phyloP scores from a whole-genome alignment of 164 flowering plant genomes.

The Liriodendron chinense region DNA sequence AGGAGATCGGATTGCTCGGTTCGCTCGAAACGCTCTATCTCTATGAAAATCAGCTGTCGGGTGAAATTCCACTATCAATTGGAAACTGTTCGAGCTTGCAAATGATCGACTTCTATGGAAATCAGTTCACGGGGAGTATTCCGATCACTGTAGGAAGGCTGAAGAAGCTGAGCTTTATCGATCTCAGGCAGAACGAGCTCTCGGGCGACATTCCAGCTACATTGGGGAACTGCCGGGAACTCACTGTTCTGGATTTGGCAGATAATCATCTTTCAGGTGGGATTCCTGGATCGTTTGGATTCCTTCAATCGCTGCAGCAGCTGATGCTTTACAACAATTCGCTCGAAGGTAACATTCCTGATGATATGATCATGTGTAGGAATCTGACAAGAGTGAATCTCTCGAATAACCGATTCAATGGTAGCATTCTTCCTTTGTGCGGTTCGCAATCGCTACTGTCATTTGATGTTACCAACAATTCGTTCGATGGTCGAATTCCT shows the following conservation, averaged over 20 bases:
- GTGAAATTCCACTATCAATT: slow-evolving; percentile 78
- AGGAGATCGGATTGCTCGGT: slow-evolving; percentile 65
- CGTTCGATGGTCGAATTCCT: slow-evolving; percentile 65
- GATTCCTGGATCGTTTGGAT: slow-evolving; percentile 62
- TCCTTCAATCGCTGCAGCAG: slow-evolving; percentile 48
- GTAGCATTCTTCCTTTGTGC: slow-evolving; percentile 70
- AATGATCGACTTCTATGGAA: slow-evolving; percentile 79
- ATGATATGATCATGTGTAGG: slow-evolving; percentile 33
- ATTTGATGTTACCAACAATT: slow-evolving; percentile 79
- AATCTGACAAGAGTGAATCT: slow-evolving; percentile 84
- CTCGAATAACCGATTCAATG: slow-evolving; percentile 73
- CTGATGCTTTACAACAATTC: slow-evolving; percentile 95
- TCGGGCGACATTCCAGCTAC: slow-evolving; percentile 70
- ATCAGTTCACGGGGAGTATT: slow-evolving; percentile 63
- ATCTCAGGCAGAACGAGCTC: slow-evolving; percentile 78
- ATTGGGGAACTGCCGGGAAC: slow-evolving; percentile 65
- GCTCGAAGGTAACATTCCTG: slow-evolving; percentile 75
- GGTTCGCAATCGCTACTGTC: slow-evolving; percentile 62
- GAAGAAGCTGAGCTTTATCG: slow-evolving; percentile 57
- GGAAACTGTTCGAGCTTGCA: slow-evolving; percentile 84
- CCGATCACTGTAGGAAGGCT: slow-evolving; percentile 73
- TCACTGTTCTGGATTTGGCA: slow-evolving; percentile 73
- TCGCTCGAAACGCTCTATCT: slow-evolving; percentile 61
- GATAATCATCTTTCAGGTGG: slow-evolving; percentile 71
- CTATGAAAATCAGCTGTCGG: slow-evolving; percentile 80